phyloP scores from a whole-genome alignment of 2,329 filamentous ascomycete genomes.

The Sporothrix variecibatus region DNA sequence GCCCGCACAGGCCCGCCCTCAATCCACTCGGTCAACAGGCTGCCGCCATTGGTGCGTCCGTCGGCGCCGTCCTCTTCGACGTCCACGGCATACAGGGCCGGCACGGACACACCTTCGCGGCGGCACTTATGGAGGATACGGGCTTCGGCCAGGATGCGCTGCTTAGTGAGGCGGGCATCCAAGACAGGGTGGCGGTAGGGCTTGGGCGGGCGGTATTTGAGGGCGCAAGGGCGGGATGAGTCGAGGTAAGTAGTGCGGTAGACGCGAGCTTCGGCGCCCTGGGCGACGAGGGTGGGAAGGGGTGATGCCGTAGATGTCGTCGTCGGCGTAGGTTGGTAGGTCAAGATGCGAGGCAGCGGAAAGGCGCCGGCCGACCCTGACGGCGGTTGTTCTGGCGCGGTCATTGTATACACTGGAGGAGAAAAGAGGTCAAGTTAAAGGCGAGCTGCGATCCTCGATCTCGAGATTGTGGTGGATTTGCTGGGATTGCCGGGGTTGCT shows the following conservation, averaged over 20 bases:
- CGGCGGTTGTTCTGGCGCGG: constrained; percentile 11
- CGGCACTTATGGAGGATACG: constrained; percentile 78
- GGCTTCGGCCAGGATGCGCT: constrained; percentile 86
- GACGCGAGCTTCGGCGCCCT: constrained; percentile 93
- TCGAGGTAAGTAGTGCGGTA: constrained; percentile 82
- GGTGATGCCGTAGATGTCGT: constrained; percentile 42
- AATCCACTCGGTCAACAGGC: constrained; percentile 82
- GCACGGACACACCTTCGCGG: constrained; percentile 78
- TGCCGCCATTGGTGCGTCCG: constrained; percentile 24
- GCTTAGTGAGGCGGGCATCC: constrained; percentile 81
- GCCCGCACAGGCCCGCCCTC: constrained; percentile 70
- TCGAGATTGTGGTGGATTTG: too few species aligned
- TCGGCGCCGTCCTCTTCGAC: constrained; percentile 64
- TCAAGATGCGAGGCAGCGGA: constrained; percentile 57
- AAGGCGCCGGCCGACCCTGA: constrained; percentile 23
- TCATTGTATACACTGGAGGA: neutral
- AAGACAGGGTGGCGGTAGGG: constrained; percentile 88
- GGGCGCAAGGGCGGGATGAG: constrained; percentile 67
- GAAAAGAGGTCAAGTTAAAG: neutral
- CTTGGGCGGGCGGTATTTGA: constrained; percentile 91
- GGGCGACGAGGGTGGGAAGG: constrained; percentile 72
- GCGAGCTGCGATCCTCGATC: neutral
- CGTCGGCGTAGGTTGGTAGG: constrained; percentile 44
- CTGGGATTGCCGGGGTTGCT: neutral
- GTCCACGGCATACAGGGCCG: constrained; percentile 72